A percentile compares a stretch with the other conserved stretches of the same genome.
Conservation (phyloP, 805 yeast species). For the Diddensiella transvaalensis region DNA sequence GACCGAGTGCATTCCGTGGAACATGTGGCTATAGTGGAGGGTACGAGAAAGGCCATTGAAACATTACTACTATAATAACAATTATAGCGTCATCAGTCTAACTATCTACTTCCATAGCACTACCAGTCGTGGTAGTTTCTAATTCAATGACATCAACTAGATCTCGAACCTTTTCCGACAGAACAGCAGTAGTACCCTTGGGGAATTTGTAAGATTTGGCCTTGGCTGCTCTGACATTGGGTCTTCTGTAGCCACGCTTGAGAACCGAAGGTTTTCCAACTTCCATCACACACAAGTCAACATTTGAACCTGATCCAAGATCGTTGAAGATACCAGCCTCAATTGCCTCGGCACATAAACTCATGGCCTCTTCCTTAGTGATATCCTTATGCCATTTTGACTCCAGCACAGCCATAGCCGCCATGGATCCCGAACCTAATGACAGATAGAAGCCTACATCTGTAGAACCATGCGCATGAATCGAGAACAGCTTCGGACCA, state of each 20-base stretch:
- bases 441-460: constrained; percentile 93
- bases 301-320: constrained; percentile 97
- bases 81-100: not conserved
- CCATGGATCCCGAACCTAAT: constrained; percentile 93
- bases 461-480: constrained; percentile 97
- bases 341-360: constrained; percentile 86
- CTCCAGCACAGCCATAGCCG: constrained; percentile 97
- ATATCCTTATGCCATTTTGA: constrained; percentile 77
- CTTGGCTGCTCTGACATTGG: constrained; percentile 82
- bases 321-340: constrained; percentile 99
- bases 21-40: constrained; percentile 92
- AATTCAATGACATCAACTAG: constrained; percentile 67
- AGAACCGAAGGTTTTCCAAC: constrained; percentile 71
- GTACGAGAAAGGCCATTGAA: constrained; percentile 61
- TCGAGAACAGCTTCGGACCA: constrained; percentile 87
- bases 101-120: constrained; percentile 49
- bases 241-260: constrained; percentile 82
- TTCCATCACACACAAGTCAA: constrained; percentile 96
- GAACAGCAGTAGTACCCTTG: constrained; percentile 90
- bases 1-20: constrained; percentile 77
- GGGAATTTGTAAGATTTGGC: constrained; percentile 79
- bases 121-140: constrained; percentile 27
- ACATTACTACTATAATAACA: constrained; percentile 21
- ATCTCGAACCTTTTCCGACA: constrained; percentile 62
- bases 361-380: constrained; percentile 86